Evolutionary conservation across 805 yeast species (phyloP).

Genomic region (Yamadazyma sp.): DNA sequence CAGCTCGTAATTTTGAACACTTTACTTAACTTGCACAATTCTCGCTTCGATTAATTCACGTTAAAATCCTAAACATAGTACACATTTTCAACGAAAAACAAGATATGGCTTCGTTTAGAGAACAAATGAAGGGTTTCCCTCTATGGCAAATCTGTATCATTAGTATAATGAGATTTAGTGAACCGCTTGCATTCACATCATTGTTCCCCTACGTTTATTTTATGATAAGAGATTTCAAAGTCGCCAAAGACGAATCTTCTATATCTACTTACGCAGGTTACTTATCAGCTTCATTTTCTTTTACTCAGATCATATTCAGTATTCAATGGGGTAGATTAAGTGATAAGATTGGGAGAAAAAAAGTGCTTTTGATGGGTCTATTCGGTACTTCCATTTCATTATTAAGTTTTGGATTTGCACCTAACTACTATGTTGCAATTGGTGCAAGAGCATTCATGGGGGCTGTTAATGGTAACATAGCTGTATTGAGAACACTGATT

Average conservation of each 20-base stretch:
- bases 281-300: conserved; percentile 59
- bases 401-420: conserved; percentile 52
- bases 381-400: conserved; percentile 49
- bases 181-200: conserved; percentile 63
- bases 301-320: conserved; percentile 55
- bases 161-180: conserved; percentile 50
- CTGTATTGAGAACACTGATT: conserved; percentile 58
- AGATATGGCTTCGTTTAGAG: conserved; percentile 29
- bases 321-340: conserved; percentile 59
- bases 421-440: conserved; percentile 50
- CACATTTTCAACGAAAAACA: no score
- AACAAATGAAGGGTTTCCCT: conserved; percentile 58
- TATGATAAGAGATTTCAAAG: conserved; percentile 57
- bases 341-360: conserved; percentile 56
- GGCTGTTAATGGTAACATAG: conserved; percentile 59
- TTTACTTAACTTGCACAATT: no score
- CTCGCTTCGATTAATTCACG: no score
- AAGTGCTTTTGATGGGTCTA: conserved; percentile 49
- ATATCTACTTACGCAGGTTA: conserved; percentile 62
- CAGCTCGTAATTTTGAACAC: no score
- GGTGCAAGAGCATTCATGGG: conserved; percentile 55
- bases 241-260: conserved; percentile 48
- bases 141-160: conserved; percentile 43
- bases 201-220: conserved; percentile 62
- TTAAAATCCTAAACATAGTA: no score